Percentiles rank a stretch among this genome's conserved stretches.
Conservation (phyloP, 2,329 filamentous ascomycete genomes). For the Elsinoe necatrix region DNA sequence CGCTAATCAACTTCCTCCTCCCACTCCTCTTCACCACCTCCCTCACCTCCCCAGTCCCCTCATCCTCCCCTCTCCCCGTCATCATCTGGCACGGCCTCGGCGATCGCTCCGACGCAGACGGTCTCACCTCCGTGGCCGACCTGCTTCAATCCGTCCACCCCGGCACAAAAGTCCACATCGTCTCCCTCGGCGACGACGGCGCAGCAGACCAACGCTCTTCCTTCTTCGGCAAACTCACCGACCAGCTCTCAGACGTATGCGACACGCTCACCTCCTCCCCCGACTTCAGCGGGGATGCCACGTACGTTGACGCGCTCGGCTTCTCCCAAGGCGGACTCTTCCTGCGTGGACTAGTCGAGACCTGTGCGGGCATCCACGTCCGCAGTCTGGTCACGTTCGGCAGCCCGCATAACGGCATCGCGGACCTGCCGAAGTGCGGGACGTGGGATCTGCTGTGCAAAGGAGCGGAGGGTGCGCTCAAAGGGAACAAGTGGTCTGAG, state of each 20-base stretch:
- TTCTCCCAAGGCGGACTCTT: constrained; percentile 97
- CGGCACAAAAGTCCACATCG: constrained; percentile 74
- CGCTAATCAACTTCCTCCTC: constrained; percentile 12
- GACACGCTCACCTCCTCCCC: constrained; percentile 64
- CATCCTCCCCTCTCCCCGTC: constrained; percentile 60
- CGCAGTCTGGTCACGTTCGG: constrained; percentile 80
- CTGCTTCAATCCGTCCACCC: constrained; percentile 67
- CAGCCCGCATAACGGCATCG: constrained; percentile 86
- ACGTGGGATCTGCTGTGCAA: constrained; percentile 70
- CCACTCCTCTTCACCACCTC: constrained; percentile 21
- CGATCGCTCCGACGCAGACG: constrained; percentile 67
- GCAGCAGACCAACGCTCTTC: constrained; percentile 68
- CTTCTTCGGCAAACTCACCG: constrained; percentile 83
- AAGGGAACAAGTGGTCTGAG: constrained; percentile 68
- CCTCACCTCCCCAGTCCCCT: constrained; percentile 18
- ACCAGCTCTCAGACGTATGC: constrained; percentile 71
- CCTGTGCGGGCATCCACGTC: constrained; percentile 79
- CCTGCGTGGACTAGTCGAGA: constrained; percentile 80
- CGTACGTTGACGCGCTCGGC: constrained; percentile 70
- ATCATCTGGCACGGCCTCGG: constrained; percentile 90
- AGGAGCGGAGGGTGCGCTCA: constrained; percentile 67
- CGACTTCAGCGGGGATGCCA: constrained; percentile 46
- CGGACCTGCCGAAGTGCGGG: constrained; percentile 67
- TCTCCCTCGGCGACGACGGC: constrained; percentile 60
- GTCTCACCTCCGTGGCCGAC: constrained; percentile 61